Base-by-base conservation (phyloP, 1,284 basidiomycete species). In the Cryptococcus sp. region DNA sequence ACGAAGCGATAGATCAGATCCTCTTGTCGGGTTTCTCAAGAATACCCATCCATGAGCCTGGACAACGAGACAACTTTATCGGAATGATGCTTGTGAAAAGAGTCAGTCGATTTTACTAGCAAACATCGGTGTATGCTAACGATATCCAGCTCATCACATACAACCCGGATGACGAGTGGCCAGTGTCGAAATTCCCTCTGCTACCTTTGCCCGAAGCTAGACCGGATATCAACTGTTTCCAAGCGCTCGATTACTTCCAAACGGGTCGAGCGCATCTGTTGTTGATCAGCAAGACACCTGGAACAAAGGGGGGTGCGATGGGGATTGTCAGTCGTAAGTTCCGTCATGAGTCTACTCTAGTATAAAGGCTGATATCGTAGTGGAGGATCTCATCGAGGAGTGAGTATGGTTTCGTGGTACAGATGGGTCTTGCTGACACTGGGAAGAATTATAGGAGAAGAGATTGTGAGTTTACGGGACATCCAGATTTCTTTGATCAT, bases 201-300 rank as follows among this genome's bases (percentile, higher is more conserved):
- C 82, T 85, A 0, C 87, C 93, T n/a, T 73, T 97, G 3, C 94
- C 94, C 0, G 93, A 98, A 74, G 92, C 92, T 6, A 78, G 78
- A 26, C 87, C 89, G 1, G 80, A 83, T 19, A 90, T 71, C 87
- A 92, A 73, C 86, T 91, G 88, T 86, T 69, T 73, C 56, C 73
- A 78, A 64, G 74, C 74, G 7, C 62, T 71, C 40, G 73, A 75
- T 60, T 76, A 69, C 62, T 92, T 89, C 79, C 94, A 97, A 78
- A 94, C 91, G 2, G 94, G 94, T 6, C 83, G 92, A 43, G 89
- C 91, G 0, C 94, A 98, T 73, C 78, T 97, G 56, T 78, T 98
- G 21, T 76, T 98, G 22, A 82, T 98, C 32, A 91, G 86, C 58
- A 78, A 78, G 11, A 86, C 86, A 0, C 92, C 92, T 0, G 92